phyloP scores from a whole-genome alignment of 2,329 filamentous ascomycete species.

The Penicillium sp. region DNA sequence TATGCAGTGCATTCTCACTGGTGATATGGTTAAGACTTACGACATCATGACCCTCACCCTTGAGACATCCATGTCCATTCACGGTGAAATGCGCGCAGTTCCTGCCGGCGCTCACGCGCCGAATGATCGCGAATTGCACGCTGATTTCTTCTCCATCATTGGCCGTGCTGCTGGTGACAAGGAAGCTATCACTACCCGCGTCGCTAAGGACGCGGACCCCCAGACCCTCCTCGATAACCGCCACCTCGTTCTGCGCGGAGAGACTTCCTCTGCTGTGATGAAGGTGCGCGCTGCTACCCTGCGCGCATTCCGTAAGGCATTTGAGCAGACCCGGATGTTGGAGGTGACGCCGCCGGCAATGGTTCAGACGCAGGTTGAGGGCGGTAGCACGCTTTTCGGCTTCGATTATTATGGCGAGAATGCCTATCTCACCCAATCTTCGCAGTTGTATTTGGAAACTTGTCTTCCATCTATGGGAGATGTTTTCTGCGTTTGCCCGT shows the following conservation, averaged over 20 bases:
- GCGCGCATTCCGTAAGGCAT: constrained; percentile 77
- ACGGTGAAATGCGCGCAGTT: constrained; percentile 81
- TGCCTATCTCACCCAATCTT: constrained; percentile 94
- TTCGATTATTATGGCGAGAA: constrained; percentile 88
- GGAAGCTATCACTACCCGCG: constrained; percentile 87
- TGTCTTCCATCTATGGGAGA: constrained; percentile 87
- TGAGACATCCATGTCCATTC: constrained; percentile 84
- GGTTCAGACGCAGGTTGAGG: constrained; percentile 94
- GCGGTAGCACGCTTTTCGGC: constrained; percentile 86
- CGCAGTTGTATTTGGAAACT: constrained; percentile 96
- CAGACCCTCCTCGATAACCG: constrained; percentile 79
- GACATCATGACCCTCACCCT: constrained; percentile 83
- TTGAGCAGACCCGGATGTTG: constrained; percentile 74
- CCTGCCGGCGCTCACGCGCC: constrained; percentile 78
- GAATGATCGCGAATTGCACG: constrained; percentile 83
- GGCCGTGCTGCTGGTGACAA: constrained; percentile 81
- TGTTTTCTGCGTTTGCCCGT: constrained; percentile 98
- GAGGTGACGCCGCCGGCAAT: constrained; percentile 89
- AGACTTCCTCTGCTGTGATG: constrained; percentile 82
- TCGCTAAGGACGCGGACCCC: constrained; percentile 69
- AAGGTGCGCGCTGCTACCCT: constrained; percentile 82
- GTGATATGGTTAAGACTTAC: constrained; percentile 86
- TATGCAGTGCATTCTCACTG: constrained; percentile 82
- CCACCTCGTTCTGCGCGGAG: constrained; percentile 83
- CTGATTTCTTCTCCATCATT: constrained; percentile 83